Conservation (phyloP, 1,139 yeast genomes). For the Debaryomyces udenii region DNA sequence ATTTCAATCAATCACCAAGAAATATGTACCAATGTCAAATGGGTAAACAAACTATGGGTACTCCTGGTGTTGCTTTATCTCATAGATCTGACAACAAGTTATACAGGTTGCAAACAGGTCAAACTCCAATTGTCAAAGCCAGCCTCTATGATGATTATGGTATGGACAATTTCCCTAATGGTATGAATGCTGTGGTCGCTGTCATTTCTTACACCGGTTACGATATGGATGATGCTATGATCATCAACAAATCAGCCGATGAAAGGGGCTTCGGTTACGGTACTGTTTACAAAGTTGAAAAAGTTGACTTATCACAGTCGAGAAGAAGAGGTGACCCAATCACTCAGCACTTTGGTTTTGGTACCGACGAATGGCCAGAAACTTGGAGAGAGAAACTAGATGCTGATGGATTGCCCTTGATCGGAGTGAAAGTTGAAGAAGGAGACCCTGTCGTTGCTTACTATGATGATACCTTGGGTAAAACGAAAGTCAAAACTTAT, state of each 20-base stretch:
- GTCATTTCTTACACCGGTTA: slow-evolving; percentile 98
- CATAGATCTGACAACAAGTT: slow-evolving; percentile 95
- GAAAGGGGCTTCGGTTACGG: slow-evolving; percentile 99
- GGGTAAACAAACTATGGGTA: slow-evolving; percentile 99
- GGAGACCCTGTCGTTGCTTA: slow-evolving; percentile 97
- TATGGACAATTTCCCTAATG: slow-evolving; percentile 98
- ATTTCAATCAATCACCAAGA: slow-evolving; percentile 98
- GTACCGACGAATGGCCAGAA: slow-evolving; percentile 89
- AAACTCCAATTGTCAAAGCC: slow-evolving; percentile 96
- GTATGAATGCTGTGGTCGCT: slow-evolving; percentile 97
- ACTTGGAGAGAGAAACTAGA: slow-evolving; percentile 87
- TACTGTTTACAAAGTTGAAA: slow-evolving; percentile 92
- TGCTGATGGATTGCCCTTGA: slow-evolving; percentile 88
- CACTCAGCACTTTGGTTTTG: slow-evolving; percentile 93
- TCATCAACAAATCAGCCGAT: slow-evolving; percentile 92
- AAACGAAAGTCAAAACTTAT: slow-evolving; percentile 89
- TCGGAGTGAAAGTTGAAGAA: slow-evolving; percentile 86
- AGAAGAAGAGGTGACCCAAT: slow-evolving; percentile 94
- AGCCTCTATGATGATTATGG: slow-evolving; percentile 94
- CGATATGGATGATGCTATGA: slow-evolving; percentile 99
- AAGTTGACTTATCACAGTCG: slow-evolving; percentile 75
- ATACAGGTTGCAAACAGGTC: slow-evolving; percentile 92
- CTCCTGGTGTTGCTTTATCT: slow-evolving; percentile 93
- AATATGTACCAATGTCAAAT: slow-evolving; percentile 99
- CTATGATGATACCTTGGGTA: slow-evolving; percentile 88